Conservation (phyloP, 176 grass and related monocot genomes). For the Cenchrus purpureus region DNA sequence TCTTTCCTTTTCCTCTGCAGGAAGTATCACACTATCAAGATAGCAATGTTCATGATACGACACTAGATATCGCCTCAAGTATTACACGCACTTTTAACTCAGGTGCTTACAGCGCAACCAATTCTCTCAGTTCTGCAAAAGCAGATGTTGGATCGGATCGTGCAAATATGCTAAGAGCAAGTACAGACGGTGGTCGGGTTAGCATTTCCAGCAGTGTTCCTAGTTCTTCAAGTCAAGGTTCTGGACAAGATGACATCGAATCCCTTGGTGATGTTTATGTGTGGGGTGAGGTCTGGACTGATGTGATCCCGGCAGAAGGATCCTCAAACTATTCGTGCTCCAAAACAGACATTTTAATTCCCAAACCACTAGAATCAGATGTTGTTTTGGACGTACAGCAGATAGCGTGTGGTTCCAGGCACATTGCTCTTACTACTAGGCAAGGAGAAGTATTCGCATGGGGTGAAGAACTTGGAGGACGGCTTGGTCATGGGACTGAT, state of each 20-base stretch:
- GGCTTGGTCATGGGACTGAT: conserved; percentile 73
- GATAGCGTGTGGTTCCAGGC: conserved; percentile 74
- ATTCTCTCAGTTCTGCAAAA: conserved; percentile 56
- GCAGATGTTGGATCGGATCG: conserved; percentile 67
- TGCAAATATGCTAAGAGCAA: conserved; percentile 88
- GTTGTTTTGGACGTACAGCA: conserved; percentile 89
- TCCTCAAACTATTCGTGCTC: conserved; percentile 43
- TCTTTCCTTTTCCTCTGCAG: conserved; percentile 44
- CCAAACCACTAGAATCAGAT: conserved; percentile 85
- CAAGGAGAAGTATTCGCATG: conserved; percentile 91
- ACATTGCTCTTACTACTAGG: conserved; percentile 79
- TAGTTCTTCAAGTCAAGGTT: conserved; percentile 77
- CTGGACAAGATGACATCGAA: conserved; percentile 80
- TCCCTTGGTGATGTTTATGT: conserved; percentile 93
- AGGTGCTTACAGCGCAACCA: conserved; percentile 27
- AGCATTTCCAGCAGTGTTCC: conserved; percentile 87
- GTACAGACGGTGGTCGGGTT: conserved; percentile 64
- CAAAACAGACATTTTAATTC: conserved; percentile 68
- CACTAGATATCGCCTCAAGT: conserved; percentile 54
- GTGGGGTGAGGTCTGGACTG: conserved; percentile 91
- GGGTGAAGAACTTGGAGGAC: conserved; percentile 82
- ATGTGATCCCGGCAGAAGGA: conserved; percentile 57
- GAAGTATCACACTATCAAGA: conserved; percentile 61
- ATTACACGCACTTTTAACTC: conserved; percentile 56
- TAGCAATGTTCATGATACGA: conserved; percentile 45